Evolutionary conservation across 345 rosid species (phyloP), one percentile per base, ranked within the genome.

Genomic region (Populus euphratica): DNA sequence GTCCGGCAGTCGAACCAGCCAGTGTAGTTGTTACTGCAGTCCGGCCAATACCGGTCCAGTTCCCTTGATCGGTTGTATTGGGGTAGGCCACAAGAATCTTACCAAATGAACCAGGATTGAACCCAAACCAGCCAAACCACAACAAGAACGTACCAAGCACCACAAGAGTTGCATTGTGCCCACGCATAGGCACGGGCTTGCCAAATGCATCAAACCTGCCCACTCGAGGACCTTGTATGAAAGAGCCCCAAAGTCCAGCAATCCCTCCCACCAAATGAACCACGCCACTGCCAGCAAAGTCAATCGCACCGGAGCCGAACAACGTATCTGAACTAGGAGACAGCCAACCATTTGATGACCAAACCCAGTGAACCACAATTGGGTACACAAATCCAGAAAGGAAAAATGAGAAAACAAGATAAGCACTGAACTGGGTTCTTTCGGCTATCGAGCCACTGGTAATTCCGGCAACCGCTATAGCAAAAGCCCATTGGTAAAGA

Each of bases 401-500:
- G 79, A 88, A 91, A 82, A 89, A 87, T 1, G 92, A 91, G 81
- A 88, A 91, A 38, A 88, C 82, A 54, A 91, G 87, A 76, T 89
- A 88, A 6, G 92, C 89, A 79, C 90, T 86, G 82, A 91, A 91
- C 38, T 91, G 93, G 84, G 93, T 91, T 70, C 95, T 77, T 76
- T 91, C 93, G 33, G 93, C 95, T n/a, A 89, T 87, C 1, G 93
- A 91, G 14, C 94, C 92, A 44, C 92, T 90, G 1, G 91, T 89
- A 62, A 89, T 89, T 25, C 92, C 91, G 11, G 91, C 91, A 73
- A 84, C 92, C 0, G 92, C 94, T 13, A 86, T 88, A 25, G 94
- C 91, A 33, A 91, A 91, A 62, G 91, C 90, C 92, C 91, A 91
- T 69, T 91, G 94, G 80, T 83, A 91, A 47, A 91, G 90, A 52